Evolutionary conservation across 1,139 yeast genomes (phyloP).

Genomic region (Debaryomycetaceae sp.): DNA sequence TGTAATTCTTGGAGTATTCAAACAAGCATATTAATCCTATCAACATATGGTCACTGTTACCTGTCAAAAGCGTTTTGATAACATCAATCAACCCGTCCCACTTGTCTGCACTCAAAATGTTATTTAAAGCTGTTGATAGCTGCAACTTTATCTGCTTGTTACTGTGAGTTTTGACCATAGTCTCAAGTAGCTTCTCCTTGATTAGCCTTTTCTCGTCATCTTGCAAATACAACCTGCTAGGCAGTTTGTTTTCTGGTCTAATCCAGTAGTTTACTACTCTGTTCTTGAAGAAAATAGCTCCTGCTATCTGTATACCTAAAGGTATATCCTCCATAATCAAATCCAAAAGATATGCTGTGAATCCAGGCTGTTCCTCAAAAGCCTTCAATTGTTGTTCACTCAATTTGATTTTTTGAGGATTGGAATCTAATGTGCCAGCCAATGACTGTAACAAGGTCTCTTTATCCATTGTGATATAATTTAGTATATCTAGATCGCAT

Average conservation of each 20-base stretch:
- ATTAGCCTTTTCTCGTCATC: constrained; percentile 50
- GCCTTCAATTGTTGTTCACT: constrained; percentile 40
- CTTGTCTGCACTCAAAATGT: constrained; percentile 40
- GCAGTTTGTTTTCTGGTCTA: constrained; percentile 35
- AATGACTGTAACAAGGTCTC: constrained; percentile 39
- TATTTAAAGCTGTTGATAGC: constrained; percentile 41
- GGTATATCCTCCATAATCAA: constrained; percentile 49
- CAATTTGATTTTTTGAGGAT: constrained; percentile 33
- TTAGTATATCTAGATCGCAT: no score
- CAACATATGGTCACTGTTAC: constrained; percentile 42
- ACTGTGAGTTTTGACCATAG: constrained; percentile 35
- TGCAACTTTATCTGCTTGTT: constrained; percentile 36
- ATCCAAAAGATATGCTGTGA: constrained; percentile 55
- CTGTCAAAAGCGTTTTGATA: constrained; percentile 36
- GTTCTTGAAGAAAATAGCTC: constrained; percentile 68
- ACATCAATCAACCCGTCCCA: constrained; percentile 43
- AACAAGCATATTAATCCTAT: constrained; percentile 57
- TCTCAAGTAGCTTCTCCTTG: constrained; percentile 50
- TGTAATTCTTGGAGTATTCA: constrained; percentile 55
- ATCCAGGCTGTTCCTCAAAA: constrained; percentile 51
- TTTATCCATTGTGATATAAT: constrained; percentile 46
- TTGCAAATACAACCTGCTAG: constrained; percentile 29
- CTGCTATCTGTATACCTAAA: constrained; percentile 52
- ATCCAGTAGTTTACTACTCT: constrained; percentile 59
- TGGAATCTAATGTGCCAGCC: constrained; percentile 44